Base-by-base conservation (phyloP, 2,329 filamentous ascomycete genomes). In the Fusarium dlaminii region DNA sequence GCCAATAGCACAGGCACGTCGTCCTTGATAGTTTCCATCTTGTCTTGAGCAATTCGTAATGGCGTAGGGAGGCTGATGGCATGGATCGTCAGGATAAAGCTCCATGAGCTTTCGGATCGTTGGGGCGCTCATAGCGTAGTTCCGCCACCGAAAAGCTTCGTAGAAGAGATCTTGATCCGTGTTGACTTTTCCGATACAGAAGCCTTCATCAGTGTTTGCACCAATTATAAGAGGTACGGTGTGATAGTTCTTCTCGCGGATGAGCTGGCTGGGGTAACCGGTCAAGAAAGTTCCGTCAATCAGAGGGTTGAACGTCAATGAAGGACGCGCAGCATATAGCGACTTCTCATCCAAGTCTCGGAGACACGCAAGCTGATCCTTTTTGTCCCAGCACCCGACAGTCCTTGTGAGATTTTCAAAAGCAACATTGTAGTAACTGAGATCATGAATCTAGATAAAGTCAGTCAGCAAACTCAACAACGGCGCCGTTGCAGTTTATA, bases 191-290 rank as follows among this genome's bases (percentile, higher is more conserved):
- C 81, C 78, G n/a, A 85, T 81, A 11, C 81, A 83, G 45, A 82
- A 82, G 7, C 84, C 84, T 72, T 88, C 87, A 71, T 88, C 86
- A 8, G 82, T 85, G 70, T 88, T 88, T 56, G 85, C 82, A 7
- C 87, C 87, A 1, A 82, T 84, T 3, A 89, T 76, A 27, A 87
- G 79, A 0, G 86, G 86, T 0, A 87, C 80, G 6, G 81, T 78
- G 45, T 84, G 80, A 73, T 84, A 87, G 22, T 84, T 84, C 2
- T 82, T 82, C n/a, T 81, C 70, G 2, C 79, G 76, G 36, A 84
- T 83, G 9, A 86, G 82, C 34, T 83, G 81, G 66, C 86, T 87
- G 5, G 86, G 85, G 55, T 85, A 87, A 1, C 79, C 85, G 1
- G 84, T 85, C 20, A 87, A 74, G 69, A 87, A 88, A 39, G 83